Conservation (phyloP, 192 early-diverging fungal species). For the Coemansia sp. region DNA sequence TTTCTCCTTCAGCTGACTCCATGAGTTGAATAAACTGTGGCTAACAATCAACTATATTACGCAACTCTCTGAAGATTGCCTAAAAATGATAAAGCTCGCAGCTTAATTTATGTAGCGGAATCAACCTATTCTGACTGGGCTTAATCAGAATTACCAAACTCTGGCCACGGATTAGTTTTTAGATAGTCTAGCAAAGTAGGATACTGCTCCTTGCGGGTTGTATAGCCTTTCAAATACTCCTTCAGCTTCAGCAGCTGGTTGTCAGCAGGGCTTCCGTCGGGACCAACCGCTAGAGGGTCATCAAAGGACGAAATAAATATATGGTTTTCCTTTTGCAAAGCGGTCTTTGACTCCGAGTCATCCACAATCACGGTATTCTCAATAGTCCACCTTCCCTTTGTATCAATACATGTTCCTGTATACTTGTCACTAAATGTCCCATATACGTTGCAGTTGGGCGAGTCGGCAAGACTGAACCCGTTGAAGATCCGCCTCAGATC, state of each 20-base stretch:
- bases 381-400: slow-evolving; percentile 30
- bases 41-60: too few relatives aligned
- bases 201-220: slow-evolving; percentile 10
- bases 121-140: not conserved
- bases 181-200: slow-evolving; percentile 27
- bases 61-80: too few relatives aligned
- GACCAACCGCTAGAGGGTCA: not conserved
- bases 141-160: slow-evolving; percentile 10
- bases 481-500: slow-evolving; percentile 60
- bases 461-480: slow-evolving; percentile 36
- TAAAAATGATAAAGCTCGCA: too few relatives aligned
- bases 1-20: too few relatives aligned
- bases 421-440: slow-evolving; percentile 17
- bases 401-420: slow-evolving; percentile 14
- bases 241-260: slow-evolving; percentile 25
- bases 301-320: slow-evolving; percentile 33
- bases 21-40: too few relatives aligned
- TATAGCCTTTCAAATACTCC: slow-evolving; percentile 23
- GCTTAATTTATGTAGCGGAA: too few relatives aligned
- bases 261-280: slow-evolving; percentile 7
- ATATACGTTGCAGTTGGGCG: slow-evolving; percentile 19
- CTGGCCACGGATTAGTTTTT: slow-evolving; percentile 24
- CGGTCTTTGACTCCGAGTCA: slow-evolving; percentile 45
- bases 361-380: slow-evolving; percentile 43
- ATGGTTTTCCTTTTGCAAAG: slow-evolving; percentile 40